phyloP scores from a whole-genome alignment of 1,284 basidiomycete genomes.

The Spongiforma sp. region DNA sequence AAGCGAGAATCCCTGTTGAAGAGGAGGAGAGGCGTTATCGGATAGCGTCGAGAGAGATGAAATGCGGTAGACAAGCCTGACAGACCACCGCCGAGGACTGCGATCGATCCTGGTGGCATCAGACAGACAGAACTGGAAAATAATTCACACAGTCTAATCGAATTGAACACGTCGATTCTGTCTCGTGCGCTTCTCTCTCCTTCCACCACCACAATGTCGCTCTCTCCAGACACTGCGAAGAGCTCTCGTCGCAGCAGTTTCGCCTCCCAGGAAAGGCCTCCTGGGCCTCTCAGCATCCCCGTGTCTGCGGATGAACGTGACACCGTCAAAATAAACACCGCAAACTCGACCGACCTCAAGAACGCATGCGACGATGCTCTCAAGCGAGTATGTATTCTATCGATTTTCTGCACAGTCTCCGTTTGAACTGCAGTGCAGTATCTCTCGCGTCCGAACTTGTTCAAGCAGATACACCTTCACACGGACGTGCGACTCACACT shows the following conservation, averaged over 20 bases:
- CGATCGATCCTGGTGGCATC: constrained; percentile 49
- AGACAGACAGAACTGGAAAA: constrained; percentile 11
- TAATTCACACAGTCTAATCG: constrained; percentile 32
- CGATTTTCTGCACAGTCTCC: background rate
- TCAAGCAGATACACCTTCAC: constrained; percentile 85
- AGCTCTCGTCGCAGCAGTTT: constrained; percentile 37
- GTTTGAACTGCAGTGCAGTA: constrained; percentile 54
- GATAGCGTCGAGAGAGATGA: constrained; percentile 73
- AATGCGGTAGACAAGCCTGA: constrained; percentile 84
- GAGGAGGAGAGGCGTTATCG: constrained; percentile 63
- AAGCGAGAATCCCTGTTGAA: constrained; percentile 68
- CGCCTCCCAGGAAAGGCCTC: constrained; percentile 49
- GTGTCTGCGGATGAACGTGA: constrained; percentile 58
- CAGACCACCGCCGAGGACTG: constrained; percentile 83
- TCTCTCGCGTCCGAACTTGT: constrained; percentile 78
- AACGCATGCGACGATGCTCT: constrained; percentile 90
- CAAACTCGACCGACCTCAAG: constrained; percentile 83
- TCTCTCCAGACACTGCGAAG: background rate
- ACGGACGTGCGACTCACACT: constrained; percentile 85
- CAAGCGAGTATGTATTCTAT: constrained; percentile 71
- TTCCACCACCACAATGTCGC: constrained; percentile 22
- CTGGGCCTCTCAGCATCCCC: constrained; percentile 58
- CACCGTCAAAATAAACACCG: constrained; percentile 83
- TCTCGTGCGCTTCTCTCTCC: constrained; percentile 2
- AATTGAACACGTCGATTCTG: constrained; percentile 32